These are phyloP conservation scores for Picea glauca DNA, from an alignment of 75 land plant genomes.

Conservation along the genomic window DNA sequence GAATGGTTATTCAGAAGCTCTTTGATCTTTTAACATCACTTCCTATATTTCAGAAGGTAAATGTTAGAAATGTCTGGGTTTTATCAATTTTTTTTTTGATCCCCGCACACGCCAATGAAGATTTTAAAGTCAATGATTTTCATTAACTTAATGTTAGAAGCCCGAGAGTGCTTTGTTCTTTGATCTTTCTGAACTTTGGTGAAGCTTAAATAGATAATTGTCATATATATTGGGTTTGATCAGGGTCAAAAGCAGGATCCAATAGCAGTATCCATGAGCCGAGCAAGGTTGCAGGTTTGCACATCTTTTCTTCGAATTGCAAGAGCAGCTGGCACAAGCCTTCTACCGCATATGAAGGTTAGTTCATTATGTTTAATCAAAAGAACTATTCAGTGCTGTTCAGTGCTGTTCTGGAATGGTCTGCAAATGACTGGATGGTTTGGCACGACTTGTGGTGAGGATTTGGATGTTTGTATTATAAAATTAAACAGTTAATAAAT, in stretches of 20 bases:
- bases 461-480: not conserved
- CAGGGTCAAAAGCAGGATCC: constrained; percentile 45
- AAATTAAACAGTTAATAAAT: not conserved
- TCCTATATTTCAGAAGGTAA: constrained; percentile 62
- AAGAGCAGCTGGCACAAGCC: constrained; percentile 70
- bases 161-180: not conserved
- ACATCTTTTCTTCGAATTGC: constrained; percentile 92
- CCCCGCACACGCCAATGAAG: not conserved
- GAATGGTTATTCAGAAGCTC: constrained; percentile 69
- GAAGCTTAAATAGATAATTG: not conserved
- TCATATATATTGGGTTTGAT: constrained; percentile 6
- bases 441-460: not conserved
- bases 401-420: not conserved
- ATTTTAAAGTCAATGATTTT: not conserved
- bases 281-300: constrained; percentile 90
- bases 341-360: constrained; percentile 89
- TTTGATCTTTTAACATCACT: constrained; percentile 78
- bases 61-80: not conserved
- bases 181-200: not conserved
- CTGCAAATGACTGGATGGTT: not conserved
- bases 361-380: not conserved
- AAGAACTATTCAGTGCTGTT: not conserved
- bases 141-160: not conserved
- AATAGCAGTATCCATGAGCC: constrained; percentile 38
- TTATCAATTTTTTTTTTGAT: not conserved